A percentile compares a stretch with the other conserved stretches of the same genome.
phyloP scores from a whole-genome alignment of 768 basidiomycete species.

The Serendipita vermifera region DNA sequence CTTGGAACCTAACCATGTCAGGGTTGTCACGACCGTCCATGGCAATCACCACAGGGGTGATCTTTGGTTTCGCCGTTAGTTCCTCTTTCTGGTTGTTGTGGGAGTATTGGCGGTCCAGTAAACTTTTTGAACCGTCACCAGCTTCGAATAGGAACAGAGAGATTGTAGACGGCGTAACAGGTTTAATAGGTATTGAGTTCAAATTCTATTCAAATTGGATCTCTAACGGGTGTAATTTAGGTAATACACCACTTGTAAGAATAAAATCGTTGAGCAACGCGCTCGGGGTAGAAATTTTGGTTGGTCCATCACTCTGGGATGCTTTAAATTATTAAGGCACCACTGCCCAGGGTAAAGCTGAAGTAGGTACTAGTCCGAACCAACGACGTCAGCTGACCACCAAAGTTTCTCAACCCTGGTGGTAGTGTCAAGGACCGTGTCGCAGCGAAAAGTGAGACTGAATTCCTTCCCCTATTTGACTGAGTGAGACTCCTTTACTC shows the following conservation, averaged over 20 bases:
- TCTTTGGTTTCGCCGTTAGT: too few species aligned
- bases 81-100: too few species aligned
- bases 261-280: slow-evolving; percentile 86
- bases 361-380: slow-evolving; percentile 35
- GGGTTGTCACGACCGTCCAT: too few species aligned
- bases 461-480: too few species aligned
- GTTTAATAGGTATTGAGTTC: slow-evolving; percentile 8
- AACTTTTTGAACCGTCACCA: too few species aligned
- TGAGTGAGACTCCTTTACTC: background rate
- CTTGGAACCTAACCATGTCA: too few species aligned
- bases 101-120: too few species aligned
- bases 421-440: slow-evolving; percentile 98
- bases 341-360: slow-evolving; percentile 62
- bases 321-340: background rate
- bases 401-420: slow-evolving; percentile 87
- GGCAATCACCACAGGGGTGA: too few species aligned
- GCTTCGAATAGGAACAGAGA: too few species aligned
- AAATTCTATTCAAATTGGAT: background rate
- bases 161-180: background rate
- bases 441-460: slow-evolving; percentile 64
- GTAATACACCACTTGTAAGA: slow-evolving; percentile 86
- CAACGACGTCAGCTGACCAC: background rate
- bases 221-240: slow-evolving; percentile 27
- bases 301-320: slow-evolving; percentile 13
- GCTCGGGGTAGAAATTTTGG: slow-evolving; percentile 82